Percentiles rank a stretch among this genome's conserved stretches.
Conservation (phyloP, 495 filamentous ascomycete genomes). For the Letharia columbiana region DNA sequence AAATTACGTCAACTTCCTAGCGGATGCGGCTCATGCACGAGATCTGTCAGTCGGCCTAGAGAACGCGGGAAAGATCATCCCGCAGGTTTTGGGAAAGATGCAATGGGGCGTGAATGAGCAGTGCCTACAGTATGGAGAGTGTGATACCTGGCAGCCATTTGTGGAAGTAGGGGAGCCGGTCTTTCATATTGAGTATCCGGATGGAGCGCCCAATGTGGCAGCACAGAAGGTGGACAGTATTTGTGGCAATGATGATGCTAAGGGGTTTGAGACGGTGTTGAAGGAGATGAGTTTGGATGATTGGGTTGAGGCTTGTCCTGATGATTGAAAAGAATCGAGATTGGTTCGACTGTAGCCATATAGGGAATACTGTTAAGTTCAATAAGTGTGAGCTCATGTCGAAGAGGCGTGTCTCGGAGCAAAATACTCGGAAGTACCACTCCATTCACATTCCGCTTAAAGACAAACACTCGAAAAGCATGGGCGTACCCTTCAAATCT, state of each 20-base stretch:
- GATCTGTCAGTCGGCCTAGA: slow-evolving; percentile 55
- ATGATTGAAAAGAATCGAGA: not conserved
- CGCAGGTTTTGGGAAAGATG: slow-evolving; percentile 44
- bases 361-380: not conserved
- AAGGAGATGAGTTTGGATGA: slow-evolving; percentile 55
- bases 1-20: slow-evolving; percentile 52
- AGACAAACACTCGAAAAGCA: too few species aligned
- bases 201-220: slow-evolving; percentile 17
- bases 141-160: slow-evolving; percentile 48
- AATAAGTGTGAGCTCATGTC: too few species aligned
- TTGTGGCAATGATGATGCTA: slow-evolving; percentile 31
- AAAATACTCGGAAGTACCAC: not conserved
- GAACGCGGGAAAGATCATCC: slow-evolving; percentile 54
- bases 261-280: slow-evolving; percentile 53
- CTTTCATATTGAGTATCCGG: slow-evolving; percentile 62
- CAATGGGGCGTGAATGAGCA: slow-evolving; percentile 69
- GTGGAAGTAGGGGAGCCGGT: slow-evolving; percentile 54
- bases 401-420: too few species aligned
- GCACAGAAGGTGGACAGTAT: slow-evolving; percentile 35
- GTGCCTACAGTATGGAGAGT: slow-evolving; percentile 54
- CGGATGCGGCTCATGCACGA: slow-evolving; percentile 39
- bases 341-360: not conserved
- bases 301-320: slow-evolving; percentile 46
- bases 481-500: too few species aligned
- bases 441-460: too few species aligned